A percentile compares a stretch with the other conserved stretches of the same genome.
phyloP scores from a whole-genome alignment of 441 rosid species.

The Geranium incanum region DNA sequence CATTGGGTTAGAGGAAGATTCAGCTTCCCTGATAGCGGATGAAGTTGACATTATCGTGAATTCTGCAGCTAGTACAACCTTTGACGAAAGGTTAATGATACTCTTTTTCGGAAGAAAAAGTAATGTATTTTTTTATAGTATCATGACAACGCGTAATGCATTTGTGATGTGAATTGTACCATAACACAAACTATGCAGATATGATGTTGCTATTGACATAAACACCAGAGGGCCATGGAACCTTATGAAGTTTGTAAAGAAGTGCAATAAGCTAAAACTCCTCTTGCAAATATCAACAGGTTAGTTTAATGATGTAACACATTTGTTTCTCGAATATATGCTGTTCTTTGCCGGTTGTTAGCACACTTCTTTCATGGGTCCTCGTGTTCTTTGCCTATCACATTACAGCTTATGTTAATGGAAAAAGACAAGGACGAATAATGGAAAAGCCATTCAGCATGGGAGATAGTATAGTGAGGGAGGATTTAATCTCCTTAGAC shows the following conservation, averaged over 20 bases:
- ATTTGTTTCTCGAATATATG: background rate
- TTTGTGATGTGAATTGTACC: constrained; percentile 3
- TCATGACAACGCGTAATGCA: too few species aligned
- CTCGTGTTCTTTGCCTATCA: background rate
- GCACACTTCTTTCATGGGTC: background rate
- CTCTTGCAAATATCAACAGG: constrained; percentile 89
- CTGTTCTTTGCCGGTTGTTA: background rate
- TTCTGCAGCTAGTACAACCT: constrained; percentile 23
- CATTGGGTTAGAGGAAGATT: constrained; percentile 18
- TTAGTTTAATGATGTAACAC: constrained; percentile 13
- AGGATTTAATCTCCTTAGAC: constrained; percentile 41
- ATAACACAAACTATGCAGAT: constrained; percentile 37
- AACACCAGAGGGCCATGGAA: constrained; percentile 71
- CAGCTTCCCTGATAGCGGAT: constrained; percentile 2
- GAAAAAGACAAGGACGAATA: constrained; percentile 78
- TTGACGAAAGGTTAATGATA: constrained; percentile 18
- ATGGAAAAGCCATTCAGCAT: constrained; percentile 68
- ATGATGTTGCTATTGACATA: constrained; percentile 67
- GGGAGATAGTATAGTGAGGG: constrained; percentile 66
- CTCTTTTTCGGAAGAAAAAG: too few species aligned
- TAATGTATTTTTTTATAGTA: too few species aligned
- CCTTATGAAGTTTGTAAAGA: constrained; percentile 68
- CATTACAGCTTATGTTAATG: constrained; percentile 69
- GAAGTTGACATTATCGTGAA: constrained; percentile 24
- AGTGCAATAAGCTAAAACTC: constrained; percentile 64